Conservation (phyloP, 2,329 filamentous ascomycete genomes). For the Dothiorella sarmentorum region DNA sequence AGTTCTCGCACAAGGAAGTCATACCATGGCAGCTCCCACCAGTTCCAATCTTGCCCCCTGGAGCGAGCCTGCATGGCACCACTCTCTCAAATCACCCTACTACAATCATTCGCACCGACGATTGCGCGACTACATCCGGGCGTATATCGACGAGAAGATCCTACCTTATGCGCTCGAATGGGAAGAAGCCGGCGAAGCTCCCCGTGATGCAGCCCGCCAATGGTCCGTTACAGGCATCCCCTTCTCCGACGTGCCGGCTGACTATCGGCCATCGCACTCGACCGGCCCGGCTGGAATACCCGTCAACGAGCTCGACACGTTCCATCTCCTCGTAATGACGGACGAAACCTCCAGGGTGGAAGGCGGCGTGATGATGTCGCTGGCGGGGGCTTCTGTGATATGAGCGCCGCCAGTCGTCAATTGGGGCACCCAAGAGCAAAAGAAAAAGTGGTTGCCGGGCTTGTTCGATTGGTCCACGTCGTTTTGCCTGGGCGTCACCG, state of each 20-base stretch:
- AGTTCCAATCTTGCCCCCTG: constrained; percentile 28
- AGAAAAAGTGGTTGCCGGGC: constrained; percentile 56
- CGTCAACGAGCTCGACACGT: constrained; percentile 35
- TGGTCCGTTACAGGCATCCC: constrained; percentile 42
- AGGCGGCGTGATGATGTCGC: constrained; percentile 55
- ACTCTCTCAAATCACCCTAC: constrained; percentile 55
- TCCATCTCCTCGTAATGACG: constrained; percentile 48
- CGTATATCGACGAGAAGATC: constrained; percentile 58
- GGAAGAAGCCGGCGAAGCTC: constrained; percentile 53
- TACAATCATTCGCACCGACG: constrained; percentile 60
- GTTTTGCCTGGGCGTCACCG: constrained; percentile 64
- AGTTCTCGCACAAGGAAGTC: not conserved
- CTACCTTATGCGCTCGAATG: constrained; percentile 60
- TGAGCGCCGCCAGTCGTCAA: constrained; percentile 63
- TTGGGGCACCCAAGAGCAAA: constrained; percentile 59
- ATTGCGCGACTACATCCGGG: constrained; percentile 56
- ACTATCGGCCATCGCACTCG: constrained; percentile 41
- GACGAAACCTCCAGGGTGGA: constrained; percentile 57
- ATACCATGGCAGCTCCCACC: not conserved
- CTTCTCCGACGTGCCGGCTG: constrained; percentile 44
- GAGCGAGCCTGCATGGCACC: constrained; percentile 47
- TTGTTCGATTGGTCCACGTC: constrained; percentile 57
- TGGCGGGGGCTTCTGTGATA: constrained; percentile 60
- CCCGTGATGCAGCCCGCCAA: constrained; percentile 42
- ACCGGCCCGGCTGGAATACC: constrained; percentile 38